Percentiles rank a stretch among this genome's conserved stretches.
Conservation (phyloP, 192 early-diverging fungal genomes). For the Coemansia sp. region DNA sequence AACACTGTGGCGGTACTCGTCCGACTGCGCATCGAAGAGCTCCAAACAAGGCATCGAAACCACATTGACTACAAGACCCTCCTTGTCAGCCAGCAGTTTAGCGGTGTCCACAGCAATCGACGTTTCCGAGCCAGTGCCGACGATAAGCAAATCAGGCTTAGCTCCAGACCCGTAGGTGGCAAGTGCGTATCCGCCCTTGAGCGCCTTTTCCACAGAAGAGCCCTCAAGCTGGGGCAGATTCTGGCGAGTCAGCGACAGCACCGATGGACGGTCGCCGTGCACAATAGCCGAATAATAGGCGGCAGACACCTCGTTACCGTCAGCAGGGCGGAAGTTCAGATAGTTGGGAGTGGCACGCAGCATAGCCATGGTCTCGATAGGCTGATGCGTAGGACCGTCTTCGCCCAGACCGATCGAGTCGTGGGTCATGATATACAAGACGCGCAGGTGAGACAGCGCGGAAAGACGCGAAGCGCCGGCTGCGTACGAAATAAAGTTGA, state of each 20-base stretch:
- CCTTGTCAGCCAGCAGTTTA: conserved; percentile 63
- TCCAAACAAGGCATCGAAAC: conserved; percentile 94
- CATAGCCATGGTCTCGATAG: conserved; percentile 90
- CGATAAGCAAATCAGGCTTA: conserved; percentile 71
- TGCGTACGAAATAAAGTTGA: conserved; percentile 87
- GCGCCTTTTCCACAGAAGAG: conserved; percentile 75
- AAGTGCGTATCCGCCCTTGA: conserved; percentile 87
- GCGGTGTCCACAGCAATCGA: conserved; percentile 87
- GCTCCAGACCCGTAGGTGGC: conserved; percentile 60
- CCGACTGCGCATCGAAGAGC: conserved; percentile 82
- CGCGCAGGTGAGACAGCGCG: conserved; percentile 85
- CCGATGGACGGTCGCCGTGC: conserved; percentile 70
- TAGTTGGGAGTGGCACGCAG: conserved; percentile 90
- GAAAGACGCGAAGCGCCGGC: conserved; percentile 85
- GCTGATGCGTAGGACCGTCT: conserved; percentile 99
- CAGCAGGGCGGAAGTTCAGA: conserved; percentile 86
- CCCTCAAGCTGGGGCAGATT: conserved; percentile 90
- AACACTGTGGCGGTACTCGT: conserved; percentile 82
- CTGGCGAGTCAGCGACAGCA: conserved; percentile 89
- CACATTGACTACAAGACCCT: conserved; percentile 67
- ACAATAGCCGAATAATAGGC: conserved; percentile 82
- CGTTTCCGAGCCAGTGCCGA: conserved; percentile 91
- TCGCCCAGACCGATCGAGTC: conserved; percentile 98
- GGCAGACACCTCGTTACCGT: conserved; percentile 92
- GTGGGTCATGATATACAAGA: conserved; percentile 98